A percentile compares a stretch with the other conserved stretches of the same genome.
phyloP scores from a whole-genome alignment of 2,329 filamentous ascomycete species.

The Cladosporium oxysporum region DNA sequence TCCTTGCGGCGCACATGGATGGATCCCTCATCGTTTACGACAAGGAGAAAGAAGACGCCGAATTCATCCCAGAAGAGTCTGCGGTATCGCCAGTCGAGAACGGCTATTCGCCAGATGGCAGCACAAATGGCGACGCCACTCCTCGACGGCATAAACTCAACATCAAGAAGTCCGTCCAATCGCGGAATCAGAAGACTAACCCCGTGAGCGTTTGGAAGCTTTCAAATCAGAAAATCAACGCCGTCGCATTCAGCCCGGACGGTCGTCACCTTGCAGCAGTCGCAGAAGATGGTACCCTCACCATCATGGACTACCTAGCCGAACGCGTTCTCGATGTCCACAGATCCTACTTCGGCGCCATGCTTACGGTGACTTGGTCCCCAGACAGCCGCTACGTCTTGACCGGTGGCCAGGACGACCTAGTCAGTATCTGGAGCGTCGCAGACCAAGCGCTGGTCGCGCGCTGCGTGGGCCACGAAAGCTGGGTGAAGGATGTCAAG shows the following conservation, averaged over 20 bases:
- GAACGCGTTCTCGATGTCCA: constrained; percentile 88
- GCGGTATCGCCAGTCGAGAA: constrained; percentile 29
- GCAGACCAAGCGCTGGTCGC: constrained; percentile 82
- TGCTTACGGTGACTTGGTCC: constrained; percentile 95
- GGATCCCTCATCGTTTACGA: constrained; percentile 92
- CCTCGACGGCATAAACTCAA: constrained; percentile 53
- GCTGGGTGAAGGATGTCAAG: constrained; percentile 89
- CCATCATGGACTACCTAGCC: constrained; percentile 87
- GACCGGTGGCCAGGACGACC: constrained; percentile 92
- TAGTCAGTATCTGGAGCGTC: constrained; percentile 94
- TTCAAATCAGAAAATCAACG: constrained; percentile 86
- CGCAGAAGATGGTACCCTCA: constrained; percentile 84
- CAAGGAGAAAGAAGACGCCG: constrained; percentile 90
- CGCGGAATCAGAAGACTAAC: constrained; percentile 89
- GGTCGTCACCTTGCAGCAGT: constrained; percentile 84
- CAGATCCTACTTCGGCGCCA: constrained; percentile 87
- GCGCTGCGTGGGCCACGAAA: constrained; percentile 90
- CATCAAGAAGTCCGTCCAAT: constrained; percentile 88
- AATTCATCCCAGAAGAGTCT: constrained; percentile 67
- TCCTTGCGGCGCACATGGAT: constrained; percentile 89
- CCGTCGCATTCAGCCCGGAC: constrained; percentile 90
- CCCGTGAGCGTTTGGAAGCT: constrained; percentile 91
- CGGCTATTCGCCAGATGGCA: constrained; percentile 32
- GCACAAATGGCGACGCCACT: constrained; percentile 32
- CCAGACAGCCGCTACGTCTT: constrained; percentile 95